Conservation (phyloP, 805 yeast genomes). For the Saccharomycopsis olivae region DNA sequence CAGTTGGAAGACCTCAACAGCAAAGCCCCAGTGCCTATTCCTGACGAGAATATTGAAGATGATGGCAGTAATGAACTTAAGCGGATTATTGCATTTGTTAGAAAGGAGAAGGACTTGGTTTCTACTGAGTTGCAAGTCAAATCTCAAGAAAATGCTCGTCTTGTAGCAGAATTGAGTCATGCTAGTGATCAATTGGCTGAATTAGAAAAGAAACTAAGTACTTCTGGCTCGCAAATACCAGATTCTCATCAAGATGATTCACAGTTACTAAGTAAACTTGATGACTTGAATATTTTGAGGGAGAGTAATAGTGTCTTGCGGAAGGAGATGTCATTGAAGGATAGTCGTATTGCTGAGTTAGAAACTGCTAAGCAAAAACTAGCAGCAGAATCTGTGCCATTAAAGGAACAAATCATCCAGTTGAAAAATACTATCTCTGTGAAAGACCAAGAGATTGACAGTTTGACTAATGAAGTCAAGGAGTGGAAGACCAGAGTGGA, state of each 20-base stretch:
- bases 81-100: conserved; percentile 50
- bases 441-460: conserved; percentile 37
- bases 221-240: conserved; percentile 24
- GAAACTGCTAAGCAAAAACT: conserved; percentile 29
- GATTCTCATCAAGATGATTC: conserved; percentile 29
- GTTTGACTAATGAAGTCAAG: conserved; percentile 43
- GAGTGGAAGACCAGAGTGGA: conserved; percentile 47
- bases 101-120: conserved; percentile 66
- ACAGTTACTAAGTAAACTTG: conserved; percentile 34
- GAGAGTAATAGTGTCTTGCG: conserved; percentile 62
- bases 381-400: conserved; percentile 32
- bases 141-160: conserved; percentile 41
- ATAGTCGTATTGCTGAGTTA: conserved; percentile 27
- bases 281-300: conserved; percentile 47
- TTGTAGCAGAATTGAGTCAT: conserved; percentile 40
- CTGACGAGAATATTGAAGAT: conserved; percentile 20
- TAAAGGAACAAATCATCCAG: conserved; percentile 30
- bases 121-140: conserved; percentile 46
- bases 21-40: conserved; percentile 10
- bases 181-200: conserved; percentile 40
- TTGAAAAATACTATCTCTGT: conserved; percentile 34
- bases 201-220: conserved; percentile 38
- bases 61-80: conserved; percentile 27
- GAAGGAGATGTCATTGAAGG: conserved; percentile 32
- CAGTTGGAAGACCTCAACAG: conserved; percentile 43